These are phyloP conservation scores for Magnaporthiopsis rhizophila DNA, from an alignment of 2,329 filamentous ascomycete species.

Conservation along the genomic window DNA sequence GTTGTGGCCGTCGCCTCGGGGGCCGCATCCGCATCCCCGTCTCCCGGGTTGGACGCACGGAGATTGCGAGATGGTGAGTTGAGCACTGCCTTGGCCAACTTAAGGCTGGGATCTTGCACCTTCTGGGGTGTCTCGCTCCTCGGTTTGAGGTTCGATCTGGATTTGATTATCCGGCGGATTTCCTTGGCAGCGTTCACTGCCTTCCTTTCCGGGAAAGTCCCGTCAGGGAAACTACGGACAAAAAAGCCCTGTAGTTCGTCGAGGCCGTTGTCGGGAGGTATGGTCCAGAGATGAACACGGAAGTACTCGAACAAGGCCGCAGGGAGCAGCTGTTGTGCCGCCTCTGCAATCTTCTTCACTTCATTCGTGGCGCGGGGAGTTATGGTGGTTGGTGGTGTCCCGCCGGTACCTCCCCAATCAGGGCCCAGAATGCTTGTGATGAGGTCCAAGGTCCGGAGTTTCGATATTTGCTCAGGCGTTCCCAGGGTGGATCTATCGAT, in stretches of 20 bases:
- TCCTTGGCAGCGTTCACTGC: not conserved
- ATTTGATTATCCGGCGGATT: not conserved
- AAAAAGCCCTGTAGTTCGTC: not conserved
- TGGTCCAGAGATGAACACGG: not conserved
- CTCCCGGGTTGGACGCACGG: constrained; percentile 10
- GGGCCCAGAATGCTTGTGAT: not conserved
- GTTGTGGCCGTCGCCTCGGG: constrained; percentile 7
- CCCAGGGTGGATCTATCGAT: not conserved
- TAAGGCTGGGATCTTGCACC: constrained; percentile 20
- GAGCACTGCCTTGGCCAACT: constrained; percentile 22
- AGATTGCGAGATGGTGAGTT: constrained; percentile 21
- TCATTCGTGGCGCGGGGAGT: not conserved
- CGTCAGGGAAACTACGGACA: not conserved
- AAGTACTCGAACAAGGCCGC: not conserved
- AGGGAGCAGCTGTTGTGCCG: not conserved
- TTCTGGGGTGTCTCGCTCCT: constrained; percentile 11
- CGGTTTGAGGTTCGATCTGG: not conserved
- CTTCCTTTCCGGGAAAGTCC: not conserved
- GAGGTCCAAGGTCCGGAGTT: not conserved
- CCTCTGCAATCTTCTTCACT: not conserved
- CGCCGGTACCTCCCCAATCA: not conserved
- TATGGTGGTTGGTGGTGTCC: not conserved
- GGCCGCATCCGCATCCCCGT: not conserved
- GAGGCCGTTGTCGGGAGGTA: not conserved
- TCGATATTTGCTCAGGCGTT: not conserved